Conservation (phyloP, 345 rosid genomes). For the Citrus medica region DNA sequence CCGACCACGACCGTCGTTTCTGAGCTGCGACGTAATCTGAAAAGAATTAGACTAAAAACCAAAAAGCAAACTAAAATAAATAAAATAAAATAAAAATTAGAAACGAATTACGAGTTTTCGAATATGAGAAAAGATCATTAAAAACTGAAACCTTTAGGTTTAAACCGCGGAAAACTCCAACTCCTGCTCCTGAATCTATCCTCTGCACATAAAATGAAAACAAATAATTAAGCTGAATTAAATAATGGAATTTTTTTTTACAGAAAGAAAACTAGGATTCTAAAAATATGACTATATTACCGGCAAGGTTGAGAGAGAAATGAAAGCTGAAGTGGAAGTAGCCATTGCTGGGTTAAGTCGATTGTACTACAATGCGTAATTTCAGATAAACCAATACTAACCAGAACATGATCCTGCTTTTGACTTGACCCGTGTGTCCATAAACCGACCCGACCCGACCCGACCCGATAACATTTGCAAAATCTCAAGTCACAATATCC, state of each 20-base stretch:
- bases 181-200: conserved; percentile 20
- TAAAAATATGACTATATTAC: conserved; percentile 9
- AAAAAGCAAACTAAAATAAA: not conserved
- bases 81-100: not conserved
- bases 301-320: conserved; percentile 27
- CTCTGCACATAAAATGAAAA: conserved; percentile 25
- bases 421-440: too few species aligned
- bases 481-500: too few species aligned
- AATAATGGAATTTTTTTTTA: too few species aligned
- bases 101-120: not conserved
- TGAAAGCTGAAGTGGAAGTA: conserved; percentile 15
- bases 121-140: not conserved
- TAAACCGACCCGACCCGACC: too few species aligned
- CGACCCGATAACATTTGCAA: too few species aligned
- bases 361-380: not conserved
- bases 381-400: not conserved
- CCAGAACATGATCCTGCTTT: too few species aligned
- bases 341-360: conserved; percentile 23
- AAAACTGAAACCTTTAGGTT: conserved; percentile 23
- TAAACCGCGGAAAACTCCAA: conserved; percentile 11
- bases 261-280: not conserved
- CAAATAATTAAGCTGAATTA: not conserved
- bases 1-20: conserved; percentile 42
- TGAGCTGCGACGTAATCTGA: conserved; percentile 42
- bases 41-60: not conserved